A percentile compares a stretch with the other conserved stretches of the same genome.
Evolutionary conservation across 371 early-diverging fungal genomes (phyloP).

Genomic region (Mortierella sp.): DNA sequence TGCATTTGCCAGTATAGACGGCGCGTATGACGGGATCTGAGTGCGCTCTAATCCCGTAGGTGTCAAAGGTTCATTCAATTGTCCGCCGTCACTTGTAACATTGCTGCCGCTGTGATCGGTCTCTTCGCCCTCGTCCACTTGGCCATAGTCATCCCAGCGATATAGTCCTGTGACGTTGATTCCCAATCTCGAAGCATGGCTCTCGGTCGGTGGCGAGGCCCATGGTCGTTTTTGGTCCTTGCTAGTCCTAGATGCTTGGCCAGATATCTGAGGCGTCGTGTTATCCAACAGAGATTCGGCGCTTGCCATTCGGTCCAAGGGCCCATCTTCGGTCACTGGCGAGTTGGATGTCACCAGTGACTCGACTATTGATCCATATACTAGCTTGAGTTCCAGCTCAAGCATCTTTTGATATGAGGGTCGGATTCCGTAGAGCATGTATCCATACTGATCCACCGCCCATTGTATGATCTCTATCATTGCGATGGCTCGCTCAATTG

Average conservation of each 20-base stretch:
- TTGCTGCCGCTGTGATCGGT: background rate
- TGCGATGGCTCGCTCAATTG: constrained; percentile 25
- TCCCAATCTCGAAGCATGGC: constrained; percentile 8
- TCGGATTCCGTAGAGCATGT: constrained; percentile 53
- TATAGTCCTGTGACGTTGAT: constrained; percentile 11
- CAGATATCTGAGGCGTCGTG: background rate
- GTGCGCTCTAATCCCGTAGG: background rate
- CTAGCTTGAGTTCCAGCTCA: constrained; percentile 52
- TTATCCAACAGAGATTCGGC: background rate
- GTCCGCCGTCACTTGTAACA: background rate
- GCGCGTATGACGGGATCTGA: constrained; percentile 10
- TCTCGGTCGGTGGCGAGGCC: background rate
- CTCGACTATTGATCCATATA: constrained; percentile 20
- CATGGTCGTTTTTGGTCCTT: background rate
- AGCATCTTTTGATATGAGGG: constrained; percentile 42
- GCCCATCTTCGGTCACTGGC: background rate
- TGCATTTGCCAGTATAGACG: constrained; percentile 15
- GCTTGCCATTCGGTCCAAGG: background rate
- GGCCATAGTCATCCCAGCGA: constrained; percentile 20
- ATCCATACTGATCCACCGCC: constrained; percentile 55
- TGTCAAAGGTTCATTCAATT: background rate
- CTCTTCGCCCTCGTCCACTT: background rate
- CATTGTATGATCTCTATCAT: constrained; percentile 53
- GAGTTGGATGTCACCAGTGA: constrained; percentile 8
- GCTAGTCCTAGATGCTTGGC: background rate